Evolutionary conservation across 352 stramenopile species (phyloP), one percentile per base, ranked within the genome.

Genomic region (Globisporangium nagaii): DNA sequence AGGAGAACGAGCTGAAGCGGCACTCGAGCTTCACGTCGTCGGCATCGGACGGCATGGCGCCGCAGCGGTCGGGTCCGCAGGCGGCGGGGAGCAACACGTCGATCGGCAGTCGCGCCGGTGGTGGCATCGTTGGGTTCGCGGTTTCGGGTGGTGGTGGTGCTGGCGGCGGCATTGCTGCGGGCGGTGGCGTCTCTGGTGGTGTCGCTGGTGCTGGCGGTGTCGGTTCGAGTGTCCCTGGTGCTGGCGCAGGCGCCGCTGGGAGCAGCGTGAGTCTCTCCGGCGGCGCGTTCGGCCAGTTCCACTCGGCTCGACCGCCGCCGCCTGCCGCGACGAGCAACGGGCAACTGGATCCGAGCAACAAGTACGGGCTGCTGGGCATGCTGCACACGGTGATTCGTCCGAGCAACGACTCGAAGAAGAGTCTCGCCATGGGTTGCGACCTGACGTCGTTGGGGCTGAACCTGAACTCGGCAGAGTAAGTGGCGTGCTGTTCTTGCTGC

Each of bases 391-490:
- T 93, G 36, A 90, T 90, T 53, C 75, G 80, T 8, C 68, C 77
- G 20, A 82, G 65, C 34, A 82, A 75, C 40, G 78, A 89, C 44
- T 58, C 73, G 20, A 88, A 85, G 65, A 87, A 86, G 60, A 90
- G 84, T 53, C 55, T 91, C 40, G 67, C 81, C 5, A 86, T 90
- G 68, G 81, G 81, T 28, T 88, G 72, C 52, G 84, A 94, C 60
- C 66, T 94, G 24, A 94, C 81, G 44, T 87, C 81, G 17, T 66
- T 94, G 17, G 84, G 84, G 19, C 68, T 94, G 51, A 92, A 94
- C 62, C 72, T 94, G 50, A 94, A 94, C 60, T 78, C 79, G 13
- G 69, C 81, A 63, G 84, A 94, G 80, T 90, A 81, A 7, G 27
- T 35, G n/a, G n/a, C n/a, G n/a, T 46, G 17, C 20, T 47, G 45